Evolutionary conservation across 805 yeast species (phyloP).

Genomic region (Candida qinlingensis): DNA sequence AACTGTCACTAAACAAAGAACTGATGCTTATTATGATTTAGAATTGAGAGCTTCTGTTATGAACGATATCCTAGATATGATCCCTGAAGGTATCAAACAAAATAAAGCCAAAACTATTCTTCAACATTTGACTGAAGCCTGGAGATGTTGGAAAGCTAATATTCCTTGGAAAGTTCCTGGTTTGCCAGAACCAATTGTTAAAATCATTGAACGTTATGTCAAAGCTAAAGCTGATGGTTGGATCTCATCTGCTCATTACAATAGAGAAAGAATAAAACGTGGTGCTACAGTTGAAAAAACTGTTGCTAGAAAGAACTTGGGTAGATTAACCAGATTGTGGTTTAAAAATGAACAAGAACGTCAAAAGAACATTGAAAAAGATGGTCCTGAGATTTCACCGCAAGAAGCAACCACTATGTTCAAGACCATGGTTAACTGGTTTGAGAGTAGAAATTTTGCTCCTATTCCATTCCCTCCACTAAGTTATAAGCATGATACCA

Average conservation of each 20-base stretch:
- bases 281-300: constrained; percentile 96
- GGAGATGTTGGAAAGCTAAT: constrained; percentile 99
- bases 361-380: constrained; percentile 70
- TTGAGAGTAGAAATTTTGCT: constrained; percentile 74
- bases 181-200: constrained; percentile 83
- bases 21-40: constrained; percentile 90
- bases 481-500: constrained; percentile 89
- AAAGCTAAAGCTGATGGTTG: constrained; percentile 97
- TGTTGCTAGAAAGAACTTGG: constrained; percentile 87
- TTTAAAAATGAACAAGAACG: constrained; percentile 86
- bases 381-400: constrained; percentile 84
- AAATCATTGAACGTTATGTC: constrained; percentile 81
- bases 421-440: constrained; percentile 86
- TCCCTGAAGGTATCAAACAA: constrained; percentile 89
- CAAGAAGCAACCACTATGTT: constrained; percentile 85
- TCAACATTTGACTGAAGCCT: constrained; percentile 95
- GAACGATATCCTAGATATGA: constrained; percentile 95
- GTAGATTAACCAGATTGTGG: constrained; percentile 90
- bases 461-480: constrained; percentile 94
- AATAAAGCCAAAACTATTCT: constrained; percentile 80
- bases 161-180: constrained; percentile 98
- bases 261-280: constrained; percentile 78
- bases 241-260: constrained; percentile 89
- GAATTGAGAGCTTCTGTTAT: constrained; percentile 91
- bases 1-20: constrained; percentile 91